Base-by-base conservation (phyloP, 2,329 filamentous ascomycete genomes). In the Cadophora sp. region DNA sequence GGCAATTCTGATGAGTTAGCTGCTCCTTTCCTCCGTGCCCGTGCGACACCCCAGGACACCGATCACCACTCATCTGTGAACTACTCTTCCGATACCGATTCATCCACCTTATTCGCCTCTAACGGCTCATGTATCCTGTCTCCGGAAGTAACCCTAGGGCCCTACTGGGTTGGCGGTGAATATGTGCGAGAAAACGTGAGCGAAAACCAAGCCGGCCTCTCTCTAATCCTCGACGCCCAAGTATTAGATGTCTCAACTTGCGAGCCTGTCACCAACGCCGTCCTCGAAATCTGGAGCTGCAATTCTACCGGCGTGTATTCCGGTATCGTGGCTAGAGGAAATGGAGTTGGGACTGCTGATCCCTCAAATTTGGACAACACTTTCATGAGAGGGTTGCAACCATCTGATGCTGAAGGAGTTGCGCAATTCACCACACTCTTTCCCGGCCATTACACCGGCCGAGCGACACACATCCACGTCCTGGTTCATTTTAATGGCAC, bases 131-230 rank as follows among this genome's bases (percentile, higher is more conserved):
- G 84, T 68, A 76, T 85, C 30, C 77, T 87, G 30, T 82, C 79
- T n/a, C 83, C 84, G 0, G 84, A 86, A 73, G 81, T 82, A n/a
- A 85, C 81, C 3, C 79, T 85, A 73, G 84, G 84, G 0, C 85
- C 85, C 20, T 87, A 86, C 77, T 87, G 75, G 56, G 78, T 81
- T 43, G 73, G 73, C 11, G 78, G 79, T 14, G 79, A 81, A 64
- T 72, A 78, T 4, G 76, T 81, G 64, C 78, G 80, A 41, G 64
- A 75, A n/a, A 73, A 81, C 65, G 73, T 81, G 48, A 66, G 66
- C 7, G 79, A 81, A 22, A 73, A 70, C 22, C 74, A 81, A 68
- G 66, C 53, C 1, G 80, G 79, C 61, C 74, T 81, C 8, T 76
- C 77, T 20, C 70, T 82, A 18, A 76, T 76, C 64, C 74, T 81